Percentiles rank a stretch among this genome's conserved stretches.
These are phyloP conservation scores for Fusarium sp. DNA, from an alignment of 2,329 filamentous ascomycete species.

Conservation along the genomic window DNA sequence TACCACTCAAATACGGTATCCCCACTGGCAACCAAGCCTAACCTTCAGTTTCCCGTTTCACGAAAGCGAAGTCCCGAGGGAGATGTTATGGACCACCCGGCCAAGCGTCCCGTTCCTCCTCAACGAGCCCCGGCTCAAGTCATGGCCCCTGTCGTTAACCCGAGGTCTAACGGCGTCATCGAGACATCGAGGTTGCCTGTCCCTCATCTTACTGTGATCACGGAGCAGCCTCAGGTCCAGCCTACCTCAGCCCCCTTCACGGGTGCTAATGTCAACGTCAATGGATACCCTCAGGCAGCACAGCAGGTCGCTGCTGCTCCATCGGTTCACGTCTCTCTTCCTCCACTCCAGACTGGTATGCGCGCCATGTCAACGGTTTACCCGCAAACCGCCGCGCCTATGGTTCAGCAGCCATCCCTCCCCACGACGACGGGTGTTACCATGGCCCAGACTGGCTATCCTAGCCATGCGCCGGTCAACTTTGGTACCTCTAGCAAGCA, in stretches of 20 bases:
- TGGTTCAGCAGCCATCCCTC: slow-evolving; percentile 55
- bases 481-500: slow-evolving; percentile 69
- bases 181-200: slow-evolving; percentile 71
- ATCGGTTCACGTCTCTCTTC: slow-evolving; percentile 67
- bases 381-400: slow-evolving; percentile 65
- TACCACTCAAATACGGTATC: slow-evolving; percentile 61
- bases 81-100: slow-evolving; percentile 67
- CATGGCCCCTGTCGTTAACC: slow-evolving; percentile 31
- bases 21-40: slow-evolving; percentile 65
- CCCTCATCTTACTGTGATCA: slow-evolving; percentile 79
- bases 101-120: slow-evolving; percentile 64
- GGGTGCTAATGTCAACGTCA: slow-evolving; percentile 52
- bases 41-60: slow-evolving; percentile 56
- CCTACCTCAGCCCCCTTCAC: slow-evolving; percentile 47
- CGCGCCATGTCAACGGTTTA: slow-evolving; percentile 87
- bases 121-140: slow-evolving; percentile 39
- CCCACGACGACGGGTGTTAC: slow-evolving; percentile 45
- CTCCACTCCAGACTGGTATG: slow-evolving; percentile 72
- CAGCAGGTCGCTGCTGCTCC: slow-evolving; percentile 53
- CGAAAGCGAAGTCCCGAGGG: slow-evolving; percentile 69
- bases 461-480: slow-evolving; percentile 53
- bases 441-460: slow-evolving; percentile 44
- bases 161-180: slow-evolving; percentile 39
- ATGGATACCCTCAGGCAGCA: slow-evolving; percentile 55
- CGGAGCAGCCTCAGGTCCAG: slow-evolving; percentile 54